These are phyloP conservation scores for Dalbergia oliveri DNA, from an alignment of 306 rosid genomes.

Conservation along the genomic window DNA sequence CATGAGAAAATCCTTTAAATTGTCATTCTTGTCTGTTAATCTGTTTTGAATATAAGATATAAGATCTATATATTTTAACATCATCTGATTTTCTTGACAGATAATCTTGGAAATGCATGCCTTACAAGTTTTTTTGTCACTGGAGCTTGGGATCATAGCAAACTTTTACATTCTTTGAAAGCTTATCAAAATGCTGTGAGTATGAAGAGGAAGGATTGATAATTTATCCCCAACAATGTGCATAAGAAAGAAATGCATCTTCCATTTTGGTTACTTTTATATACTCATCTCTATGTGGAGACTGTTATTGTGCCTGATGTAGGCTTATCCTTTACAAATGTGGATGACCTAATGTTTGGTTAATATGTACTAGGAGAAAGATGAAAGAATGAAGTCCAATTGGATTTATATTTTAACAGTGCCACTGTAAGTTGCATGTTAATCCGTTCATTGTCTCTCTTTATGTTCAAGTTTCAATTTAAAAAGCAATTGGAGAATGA, in stretches of 20 bases:
- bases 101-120: conserved; percentile 94
- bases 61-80: conserved; percentile 23
- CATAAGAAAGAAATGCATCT: conserved; percentile 33
- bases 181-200: conserved; percentile 99
- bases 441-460: conserved; percentile 37
- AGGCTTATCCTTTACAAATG: conserved; percentile 38
- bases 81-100: conserved; percentile 57
- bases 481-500: conserved; percentile 38
- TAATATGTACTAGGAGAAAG: conserved; percentile 79
- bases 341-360: conserved; percentile 54
- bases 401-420: conserved; percentile 85
- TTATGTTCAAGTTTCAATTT: conserved; percentile 22
- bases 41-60: conserved; percentile 22
- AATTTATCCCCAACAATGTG: conserved; percentile 32
- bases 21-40: background rate
- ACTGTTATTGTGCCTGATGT: conserved; percentile 9
- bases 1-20: background rate
- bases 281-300: conserved; percentile 27
- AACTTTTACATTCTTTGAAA: conserved; percentile 84
- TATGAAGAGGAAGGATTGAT: conserved; percentile 54
- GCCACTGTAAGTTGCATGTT: conserved; percentile 76
- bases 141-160: conserved; percentile 94
- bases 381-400: conserved; percentile 84
- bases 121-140: conserved; percentile 89
- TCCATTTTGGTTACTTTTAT: conserved; percentile 37